These are phyloP conservation scores for Chlorella vulgaris DNA, from an alignment of 139 green algal species.

Conservation along the genomic window DNA sequence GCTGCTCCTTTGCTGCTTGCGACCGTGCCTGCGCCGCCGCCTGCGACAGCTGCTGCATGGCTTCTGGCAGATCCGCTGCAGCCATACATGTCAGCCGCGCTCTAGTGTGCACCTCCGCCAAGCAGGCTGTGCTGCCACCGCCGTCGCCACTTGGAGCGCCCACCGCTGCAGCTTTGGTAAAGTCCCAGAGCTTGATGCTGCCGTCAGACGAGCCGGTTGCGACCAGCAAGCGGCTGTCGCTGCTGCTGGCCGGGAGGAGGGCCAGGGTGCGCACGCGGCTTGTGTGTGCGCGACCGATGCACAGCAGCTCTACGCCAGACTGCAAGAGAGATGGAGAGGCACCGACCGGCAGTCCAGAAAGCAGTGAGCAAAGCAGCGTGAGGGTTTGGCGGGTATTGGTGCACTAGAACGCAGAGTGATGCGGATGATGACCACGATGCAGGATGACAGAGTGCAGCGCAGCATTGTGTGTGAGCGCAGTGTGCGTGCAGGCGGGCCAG, in stretches of 20 bases:
- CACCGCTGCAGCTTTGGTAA: conserved; percentile 11
- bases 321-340: neutral
- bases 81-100: conserved; percentile 44
- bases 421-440: too few species aligned
- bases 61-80: conserved; percentile 1
- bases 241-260: neutral
- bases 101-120: conserved; percentile 26
- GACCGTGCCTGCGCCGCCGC: neutral
- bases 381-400: too few species aligned
- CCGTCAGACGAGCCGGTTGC: conserved; percentile 70
- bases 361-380: too few species aligned
- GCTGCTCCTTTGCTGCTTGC: conserved; percentile 7
- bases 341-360: neutral
- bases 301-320: conserved; percentile 30
- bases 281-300: conserved; percentile 33
- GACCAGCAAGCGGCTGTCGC: conserved; percentile 25
- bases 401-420: too few species aligned
- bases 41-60: conserved; percentile 22
- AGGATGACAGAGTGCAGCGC: too few species aligned
- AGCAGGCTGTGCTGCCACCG: conserved; percentile 14
- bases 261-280: conserved; percentile 33
- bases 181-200: conserved; percentile 73
- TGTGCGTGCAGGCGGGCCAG: neutral
- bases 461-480: too few species aligned
- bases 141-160: neutral